Evolutionary conservation across 768 basidiomycete genomes (phyloP).

Genomic region (Mycena metata): DNA sequence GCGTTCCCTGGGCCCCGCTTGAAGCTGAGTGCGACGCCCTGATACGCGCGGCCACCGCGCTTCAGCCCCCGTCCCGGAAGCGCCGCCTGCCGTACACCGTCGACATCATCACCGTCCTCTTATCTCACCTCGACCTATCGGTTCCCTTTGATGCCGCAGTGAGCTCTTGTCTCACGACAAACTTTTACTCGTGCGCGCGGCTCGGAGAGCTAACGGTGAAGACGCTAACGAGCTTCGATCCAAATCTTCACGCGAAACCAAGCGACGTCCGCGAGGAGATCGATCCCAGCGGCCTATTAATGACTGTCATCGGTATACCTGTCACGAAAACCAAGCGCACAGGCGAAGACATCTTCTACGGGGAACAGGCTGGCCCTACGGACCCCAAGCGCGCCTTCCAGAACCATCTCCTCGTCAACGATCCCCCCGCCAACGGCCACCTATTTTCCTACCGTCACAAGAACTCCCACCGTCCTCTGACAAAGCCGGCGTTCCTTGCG

Average conservation of each 20-base stretch:
- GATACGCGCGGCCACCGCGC: not conserved
- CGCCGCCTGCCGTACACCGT: constrained; percentile 2
- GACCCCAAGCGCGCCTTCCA: not conserved
- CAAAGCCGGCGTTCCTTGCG: not conserved
- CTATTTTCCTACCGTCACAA: not conserved
- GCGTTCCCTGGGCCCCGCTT: not conserved
- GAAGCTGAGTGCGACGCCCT: constrained; percentile 7
- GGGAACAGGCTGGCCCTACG: not conserved
- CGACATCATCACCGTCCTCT: not conserved
- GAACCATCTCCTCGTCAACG: not conserved
- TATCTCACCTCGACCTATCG: not conserved
- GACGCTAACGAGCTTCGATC: constrained; percentile 4
- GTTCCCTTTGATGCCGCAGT: not conserved
- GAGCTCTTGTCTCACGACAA: not conserved
- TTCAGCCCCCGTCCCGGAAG: not conserved
- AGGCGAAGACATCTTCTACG: constrained; percentile 18
- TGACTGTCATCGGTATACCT: constrained; percentile 8
- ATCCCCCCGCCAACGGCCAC: not conserved
- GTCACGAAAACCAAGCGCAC: not conserved
- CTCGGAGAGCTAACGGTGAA: constrained; percentile 18
- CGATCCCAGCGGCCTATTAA: not conserved
- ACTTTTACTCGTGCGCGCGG: not conserved
- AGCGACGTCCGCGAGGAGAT: not conserved
- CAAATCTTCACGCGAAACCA: not conserved
- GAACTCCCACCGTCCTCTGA: not conserved